A percentile compares a stretch with the other conserved stretches of the same genome.
These are phyloP conservation scores for Chaetomium tenue DNA, from an alignment of 495 filamentous ascomycete genomes.

Conservation along the genomic window DNA sequence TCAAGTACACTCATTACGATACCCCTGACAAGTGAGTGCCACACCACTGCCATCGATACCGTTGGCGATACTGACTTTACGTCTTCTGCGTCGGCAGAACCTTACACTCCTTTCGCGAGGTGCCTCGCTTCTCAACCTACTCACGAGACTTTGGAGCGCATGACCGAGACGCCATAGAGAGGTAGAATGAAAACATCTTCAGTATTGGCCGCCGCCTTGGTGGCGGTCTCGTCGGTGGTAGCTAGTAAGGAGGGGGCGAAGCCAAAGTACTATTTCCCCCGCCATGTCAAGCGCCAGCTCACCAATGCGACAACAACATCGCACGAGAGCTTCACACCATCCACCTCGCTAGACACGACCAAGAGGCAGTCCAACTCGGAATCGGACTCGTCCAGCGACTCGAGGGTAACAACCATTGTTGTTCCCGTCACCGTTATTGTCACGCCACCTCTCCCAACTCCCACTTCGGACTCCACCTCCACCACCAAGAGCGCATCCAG, in stretches of 20 bases:
- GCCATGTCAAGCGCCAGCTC: conserved; percentile 57
- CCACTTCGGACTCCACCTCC: conserved; percentile 1
- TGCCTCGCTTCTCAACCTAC: not conserved
- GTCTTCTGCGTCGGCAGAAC: conserved; percentile 26
- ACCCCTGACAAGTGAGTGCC: conserved; percentile 52
- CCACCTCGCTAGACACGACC: conserved; percentile 26
- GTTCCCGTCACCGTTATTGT: conserved; percentile 33
- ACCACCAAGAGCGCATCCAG: conserved; percentile 3
- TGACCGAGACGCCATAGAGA: conserved; percentile 24
- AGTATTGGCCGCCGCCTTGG: conserved; percentile 51
- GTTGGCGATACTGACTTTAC: conserved; percentile 30
- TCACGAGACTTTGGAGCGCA: not conserved
- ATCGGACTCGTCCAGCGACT: conserved; percentile 1
- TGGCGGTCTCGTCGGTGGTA: conserved; percentile 51
- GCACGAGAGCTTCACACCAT: conserved; percentile 2
- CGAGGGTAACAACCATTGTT: conserved; percentile 31
- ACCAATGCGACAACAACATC: conserved; percentile 50
- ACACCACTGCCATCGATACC: conserved; percentile 26
- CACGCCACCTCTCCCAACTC: conserved; percentile 16
- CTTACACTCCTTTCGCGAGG: conserved; percentile 6
- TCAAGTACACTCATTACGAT: conserved; percentile 65
- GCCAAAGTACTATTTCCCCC: conserved; percentile 60
- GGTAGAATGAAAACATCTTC: conserved; percentile 50
- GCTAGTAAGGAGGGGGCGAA: conserved; percentile 40
- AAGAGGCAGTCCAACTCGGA: conserved; percentile 32